phyloP scores from a whole-genome alignment of 2,329 filamentous ascomycete species.

The Tympanopsis confertula region DNA sequence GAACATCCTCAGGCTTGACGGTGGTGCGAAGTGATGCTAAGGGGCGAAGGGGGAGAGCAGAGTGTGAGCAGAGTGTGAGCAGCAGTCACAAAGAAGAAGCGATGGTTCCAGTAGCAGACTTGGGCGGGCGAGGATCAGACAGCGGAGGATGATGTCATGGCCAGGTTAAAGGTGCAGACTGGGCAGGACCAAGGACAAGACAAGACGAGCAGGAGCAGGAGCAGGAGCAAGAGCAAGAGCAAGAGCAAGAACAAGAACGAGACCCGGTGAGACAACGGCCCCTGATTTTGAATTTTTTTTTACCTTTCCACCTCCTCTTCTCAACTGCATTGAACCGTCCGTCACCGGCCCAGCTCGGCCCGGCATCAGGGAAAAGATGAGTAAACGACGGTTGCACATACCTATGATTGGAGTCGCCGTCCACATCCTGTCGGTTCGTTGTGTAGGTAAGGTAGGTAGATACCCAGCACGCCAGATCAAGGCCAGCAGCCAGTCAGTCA shows the following conservation, averaged over 20 bases:
- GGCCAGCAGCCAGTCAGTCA: too few relatives aligned
- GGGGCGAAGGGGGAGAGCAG: constrained; percentile 4
- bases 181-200: not conserved
- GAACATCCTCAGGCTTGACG: constrained; percentile 34
- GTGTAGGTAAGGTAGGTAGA: too few relatives aligned
- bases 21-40: not conserved
- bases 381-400: not conserved
- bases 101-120: not conserved
- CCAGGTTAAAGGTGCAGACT: not conserved
- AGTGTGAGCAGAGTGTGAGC: constrained; percentile 4
- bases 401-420: not conserved
- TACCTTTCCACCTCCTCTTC: not conserved
- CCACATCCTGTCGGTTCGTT: not conserved
- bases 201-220: not conserved
- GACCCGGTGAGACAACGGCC: not conserved
- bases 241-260: not conserved
- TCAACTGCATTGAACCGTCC: not conserved
- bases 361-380: not conserved
- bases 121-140: too few relatives aligned
- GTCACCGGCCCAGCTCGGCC: not conserved
- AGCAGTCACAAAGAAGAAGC: not conserved
- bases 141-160: not conserved
- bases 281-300: not conserved
- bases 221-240: not conserved
- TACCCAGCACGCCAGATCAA: too few relatives aligned